A percentile compares a stretch with the other conserved stretches of the same genome.
These are phyloP conservation scores for Penicillium sclerotiorum DNA, from an alignment of 2,329 filamentous ascomycete species.

Conservation along the genomic window DNA sequence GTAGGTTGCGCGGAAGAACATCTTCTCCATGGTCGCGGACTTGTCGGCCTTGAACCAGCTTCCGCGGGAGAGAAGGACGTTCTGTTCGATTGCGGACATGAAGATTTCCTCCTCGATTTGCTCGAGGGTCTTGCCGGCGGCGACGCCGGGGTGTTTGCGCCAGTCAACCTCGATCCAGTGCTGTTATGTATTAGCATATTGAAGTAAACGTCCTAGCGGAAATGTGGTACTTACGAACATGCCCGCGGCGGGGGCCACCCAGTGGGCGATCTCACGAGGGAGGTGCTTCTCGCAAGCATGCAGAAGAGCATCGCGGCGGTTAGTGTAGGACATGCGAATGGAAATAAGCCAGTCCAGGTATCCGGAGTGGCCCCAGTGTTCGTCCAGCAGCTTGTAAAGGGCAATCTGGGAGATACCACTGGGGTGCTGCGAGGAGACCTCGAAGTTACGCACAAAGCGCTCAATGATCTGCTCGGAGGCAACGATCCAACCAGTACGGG, in stretches of 20 bases:
- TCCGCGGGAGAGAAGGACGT: slow-evolving; percentile 79
- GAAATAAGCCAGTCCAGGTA: slow-evolving; percentile 89
- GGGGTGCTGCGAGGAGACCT: slow-evolving; percentile 82
- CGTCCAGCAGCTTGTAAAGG: slow-evolving; percentile 86
- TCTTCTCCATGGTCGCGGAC: slow-evolving; percentile 58
- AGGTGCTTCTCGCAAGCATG: slow-evolving; percentile 77
- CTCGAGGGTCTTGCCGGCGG: slow-evolving; percentile 41
- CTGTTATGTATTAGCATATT: too few species aligned
- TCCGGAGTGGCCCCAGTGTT: slow-evolving; percentile 89
- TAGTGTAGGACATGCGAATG: slow-evolving; percentile 78
- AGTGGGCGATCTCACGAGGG: slow-evolving; percentile 73
- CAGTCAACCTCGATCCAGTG: slow-evolving; percentile 54
- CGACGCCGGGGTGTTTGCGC: slow-evolving; percentile 46
- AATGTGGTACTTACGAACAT: slow-evolving; percentile 98
- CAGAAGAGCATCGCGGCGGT: slow-evolving; percentile 74
- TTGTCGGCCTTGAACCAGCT: slow-evolving; percentile 88
- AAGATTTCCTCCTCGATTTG: slow-evolving; percentile 85
- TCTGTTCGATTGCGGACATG: slow-evolving; percentile 70
- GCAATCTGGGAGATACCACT: slow-evolving; percentile 81
- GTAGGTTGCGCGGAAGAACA: slow-evolving; percentile 75
- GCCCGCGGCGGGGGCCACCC: slow-evolving; percentile 78
- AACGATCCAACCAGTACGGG: slow-evolving; percentile 85
- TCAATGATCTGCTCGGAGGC: slow-evolving; percentile 83
- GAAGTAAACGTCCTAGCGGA: too few species aligned
- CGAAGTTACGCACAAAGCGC: slow-evolving; percentile 77